Evolutionary conservation across 108 stramenopile species (phyloP), one percentile per base, ranked within the genome.

Genomic region (Asterionellopsis glacialis): DNA sequence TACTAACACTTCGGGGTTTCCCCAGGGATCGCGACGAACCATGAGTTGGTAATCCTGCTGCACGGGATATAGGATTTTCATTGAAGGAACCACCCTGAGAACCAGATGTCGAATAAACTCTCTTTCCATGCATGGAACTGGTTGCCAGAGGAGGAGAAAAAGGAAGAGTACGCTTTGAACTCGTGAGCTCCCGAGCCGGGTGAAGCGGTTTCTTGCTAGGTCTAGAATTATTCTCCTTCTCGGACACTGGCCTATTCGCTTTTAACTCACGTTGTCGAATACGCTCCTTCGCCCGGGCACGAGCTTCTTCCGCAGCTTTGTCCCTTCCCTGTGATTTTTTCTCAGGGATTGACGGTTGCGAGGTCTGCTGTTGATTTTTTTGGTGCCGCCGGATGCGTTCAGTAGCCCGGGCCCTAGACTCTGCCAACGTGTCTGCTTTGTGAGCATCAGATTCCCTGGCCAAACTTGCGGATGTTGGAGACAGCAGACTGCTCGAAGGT

Each of bases 201-300:
- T 41, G 41, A 16, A 41, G 56, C 42, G 16, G 41, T 16, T 1
- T 16, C 56, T 5, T 25, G 33, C 33, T 38, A 16, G 56, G 56
- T 16, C 21, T 48, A 48, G 47, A 21, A 9, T 19, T 3, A 16
- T 57, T 16, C 14, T 12, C 39, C 16, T 41, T 13, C 56, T 39
- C n/a, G n/a, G 15, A 26, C 56, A 19, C 12, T 16, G 33, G 5
- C 11, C 40, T 57, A n/a, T 41, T 57, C 25, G n/a, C 14, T 26
- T 25, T 40, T 4, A 9, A 18, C 6, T 41, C 33, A 26, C 56
- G 56, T 6, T 57, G 33, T 42, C 56, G 1, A 22, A 57, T 22
- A 5, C 56, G 56, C 41, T 57, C 41, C 40, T 38, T n/a, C 15
- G 56, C 56, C 16, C 25, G 19, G 22, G 56, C 56, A n/a, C n/a